phyloP scores from a whole-genome alignment of 2,329 filamentous ascomycete species.

The Proliferodiscus dingleyae region DNA sequence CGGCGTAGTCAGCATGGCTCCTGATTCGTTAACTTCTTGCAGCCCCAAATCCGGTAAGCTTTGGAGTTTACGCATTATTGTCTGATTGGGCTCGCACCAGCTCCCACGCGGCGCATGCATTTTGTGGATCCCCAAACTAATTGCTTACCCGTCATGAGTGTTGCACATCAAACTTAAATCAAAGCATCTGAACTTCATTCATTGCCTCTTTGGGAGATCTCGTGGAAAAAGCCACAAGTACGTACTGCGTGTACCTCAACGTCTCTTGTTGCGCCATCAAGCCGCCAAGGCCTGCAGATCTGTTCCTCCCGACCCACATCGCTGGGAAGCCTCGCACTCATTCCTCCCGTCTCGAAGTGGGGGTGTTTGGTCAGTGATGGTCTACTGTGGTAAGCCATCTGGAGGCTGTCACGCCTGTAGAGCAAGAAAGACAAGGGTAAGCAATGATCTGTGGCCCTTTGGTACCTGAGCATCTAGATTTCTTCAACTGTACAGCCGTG shows the following conservation, averaged over 20 bases:
- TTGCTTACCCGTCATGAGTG: not conserved
- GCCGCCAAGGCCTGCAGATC: not conserved
- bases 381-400: constrained; percentile 54
- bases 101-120: not conserved
- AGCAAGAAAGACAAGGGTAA: constrained; percentile 50
- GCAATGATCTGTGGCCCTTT: too few species aligned
- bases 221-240: not conserved
- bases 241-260: too few species aligned
- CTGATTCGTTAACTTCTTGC: constrained; percentile 8
- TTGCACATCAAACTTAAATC: not conserved
- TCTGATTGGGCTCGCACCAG: not conserved
- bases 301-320: too few species aligned
- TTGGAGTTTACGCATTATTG: not conserved
- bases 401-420: constrained; percentile 52
- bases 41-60: constrained; percentile 7
- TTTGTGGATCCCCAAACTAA: not conserved
- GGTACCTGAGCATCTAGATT: too few species aligned
- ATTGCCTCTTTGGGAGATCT: constrained; percentile 6
- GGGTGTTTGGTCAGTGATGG: too few species aligned
- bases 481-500: too few species aligned
- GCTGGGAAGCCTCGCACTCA: not conserved
- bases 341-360: too few species aligned
- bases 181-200: constrained; percentile 4
- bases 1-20: not conserved
- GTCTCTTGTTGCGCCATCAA: not conserved